Conservation (phyloP, 495 filamentous ascomycete species). For the Neurospora intermedia region DNA sequence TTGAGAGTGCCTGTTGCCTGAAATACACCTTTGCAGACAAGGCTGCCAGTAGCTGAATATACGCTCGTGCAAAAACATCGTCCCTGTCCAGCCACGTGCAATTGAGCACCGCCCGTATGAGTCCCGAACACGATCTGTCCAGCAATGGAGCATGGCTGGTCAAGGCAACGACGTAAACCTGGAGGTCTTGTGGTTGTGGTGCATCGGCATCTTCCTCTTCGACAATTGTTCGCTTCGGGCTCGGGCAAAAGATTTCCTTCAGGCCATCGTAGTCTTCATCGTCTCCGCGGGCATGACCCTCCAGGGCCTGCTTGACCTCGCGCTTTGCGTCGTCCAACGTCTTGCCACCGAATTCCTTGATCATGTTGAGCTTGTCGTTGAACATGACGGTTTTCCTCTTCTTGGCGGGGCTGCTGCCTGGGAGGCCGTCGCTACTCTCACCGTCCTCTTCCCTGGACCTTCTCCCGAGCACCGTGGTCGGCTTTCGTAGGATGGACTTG, state of each 20-base stretch:
- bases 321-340: constrained; percentile 49
- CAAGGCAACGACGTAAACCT: constrained; percentile 66
- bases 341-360: constrained; percentile 40
- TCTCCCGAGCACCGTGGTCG: constrained; percentile 25
- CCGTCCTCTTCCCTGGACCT: constrained; percentile 29
- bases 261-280: constrained; percentile 62
- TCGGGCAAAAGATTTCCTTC: constrained; percentile 53
- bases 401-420: constrained; percentile 46
- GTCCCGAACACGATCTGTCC: constrained; percentile 56
- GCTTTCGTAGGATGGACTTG: constrained; percentile 36
- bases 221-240: constrained; percentile 27
- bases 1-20: constrained; percentile 50
- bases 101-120: constrained; percentile 62
- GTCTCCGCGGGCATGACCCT: constrained; percentile 54
- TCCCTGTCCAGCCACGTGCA: constrained; percentile 80
- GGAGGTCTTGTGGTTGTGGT: constrained; percentile 40
- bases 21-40: constrained; percentile 65
- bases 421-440: constrained; percentile 29
- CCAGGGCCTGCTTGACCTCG: constrained; percentile 64
- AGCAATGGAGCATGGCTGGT: constrained; percentile 62
- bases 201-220: constrained; percentile 1
- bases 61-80: constrained; percentile 67
- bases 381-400: constrained; percentile 55
- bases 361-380: constrained; percentile 56
- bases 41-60: constrained; percentile 68